Base-by-base conservation (phyloP, 129 eudicot species). In the Chrysanthemum lavandulifolium region DNA sequence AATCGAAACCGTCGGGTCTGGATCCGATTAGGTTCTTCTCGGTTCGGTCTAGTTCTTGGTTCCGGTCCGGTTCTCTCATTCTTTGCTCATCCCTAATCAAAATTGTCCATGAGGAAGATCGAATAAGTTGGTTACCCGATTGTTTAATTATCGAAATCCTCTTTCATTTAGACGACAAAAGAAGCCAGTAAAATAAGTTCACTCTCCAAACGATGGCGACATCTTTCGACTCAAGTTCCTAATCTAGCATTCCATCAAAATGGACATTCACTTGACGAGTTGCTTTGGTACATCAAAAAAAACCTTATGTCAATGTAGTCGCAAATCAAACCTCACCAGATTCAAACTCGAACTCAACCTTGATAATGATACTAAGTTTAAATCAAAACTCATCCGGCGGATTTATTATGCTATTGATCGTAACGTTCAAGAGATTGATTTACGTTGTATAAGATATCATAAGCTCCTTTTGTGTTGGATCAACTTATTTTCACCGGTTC, bases 131-230 rank as follows among this genome's bases (percentile, higher is more conserved):
- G 29, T 75, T 75, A 56, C 73, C 73, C 2, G 67, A 75, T 55
- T 54, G 73, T 73, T 65, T 75, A 23, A 27, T 75, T 56, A 1
- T 43, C 11, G 79, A 75, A 55, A 66, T 75, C 79, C 29, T 75
- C 2, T 65, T 59, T 75, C 73, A 50, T 21, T 66, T 75, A 66
- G 73, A 57, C 29, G 6, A 75, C 79, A 55, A 66, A 66, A 75
- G 25, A 11, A 21, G 59, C 67, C 73, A 75, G 66, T 65, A 66
- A 19, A 75, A 75, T 67, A 54, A 16, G 73, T 14, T 13, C 47
- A 19, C 73, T 75, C 21, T 65, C 73, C 66, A 75, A 65, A 23
- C 73, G 73, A 14, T 75, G 79, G 79, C 45, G 40, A 43, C 25
- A 55, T 25, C 73, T 75, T 1, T 75, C 73, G 79, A 75, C 79